Evolutionary conservation across 768 basidiomycete genomes (phyloP).

Genomic region (Mycena amicta): DNA sequence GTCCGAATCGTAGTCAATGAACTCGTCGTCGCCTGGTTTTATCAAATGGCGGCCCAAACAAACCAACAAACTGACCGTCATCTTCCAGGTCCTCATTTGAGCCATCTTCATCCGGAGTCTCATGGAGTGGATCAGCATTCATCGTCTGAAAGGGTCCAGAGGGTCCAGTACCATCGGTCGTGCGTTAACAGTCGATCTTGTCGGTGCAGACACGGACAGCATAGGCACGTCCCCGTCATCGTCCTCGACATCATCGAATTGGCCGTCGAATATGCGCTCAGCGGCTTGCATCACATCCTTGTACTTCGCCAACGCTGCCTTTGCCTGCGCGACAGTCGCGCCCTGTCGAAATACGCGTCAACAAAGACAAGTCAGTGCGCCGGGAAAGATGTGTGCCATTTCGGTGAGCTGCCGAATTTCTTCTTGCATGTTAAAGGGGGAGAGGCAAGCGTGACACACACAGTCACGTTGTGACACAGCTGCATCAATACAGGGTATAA

Average conservation of each 20-base stretch:
- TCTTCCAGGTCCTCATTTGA: constrained; percentile 51
- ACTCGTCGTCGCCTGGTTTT: constrained; percentile 50
- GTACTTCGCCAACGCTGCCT: constrained; percentile 76
- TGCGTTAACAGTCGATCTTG: constrained; percentile 20
- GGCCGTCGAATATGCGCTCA: constrained; percentile 81
- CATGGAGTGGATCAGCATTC: constrained; percentile 10
- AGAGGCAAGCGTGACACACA: constrained; percentile 2
- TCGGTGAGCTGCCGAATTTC: constrained; percentile 65
- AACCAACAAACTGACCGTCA: constrained; percentile 51
- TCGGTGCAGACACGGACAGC: constrained; percentile 26
- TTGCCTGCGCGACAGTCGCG: constrained; percentile 78
- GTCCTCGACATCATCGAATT: constrained; percentile 69
- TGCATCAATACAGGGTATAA: not conserved
- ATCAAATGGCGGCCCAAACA: not conserved
- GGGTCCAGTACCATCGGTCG: constrained; percentile 16
- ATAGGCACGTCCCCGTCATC: constrained; percentile 60
- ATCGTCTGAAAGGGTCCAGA: not conserved
- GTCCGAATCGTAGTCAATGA: constrained; percentile 83
- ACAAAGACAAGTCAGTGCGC: not conserved
- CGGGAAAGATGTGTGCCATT: constrained; percentile 43
- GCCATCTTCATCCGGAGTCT: constrained; percentile 69
- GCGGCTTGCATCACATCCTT: constrained; percentile 94
- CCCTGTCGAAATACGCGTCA: constrained; percentile 53
- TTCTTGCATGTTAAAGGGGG: constrained; percentile 44
- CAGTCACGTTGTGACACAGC: not conserved